Conservation (phyloP, 2,329 filamentous ascomycete genomes). For the Ophiostoma populinum region DNA sequence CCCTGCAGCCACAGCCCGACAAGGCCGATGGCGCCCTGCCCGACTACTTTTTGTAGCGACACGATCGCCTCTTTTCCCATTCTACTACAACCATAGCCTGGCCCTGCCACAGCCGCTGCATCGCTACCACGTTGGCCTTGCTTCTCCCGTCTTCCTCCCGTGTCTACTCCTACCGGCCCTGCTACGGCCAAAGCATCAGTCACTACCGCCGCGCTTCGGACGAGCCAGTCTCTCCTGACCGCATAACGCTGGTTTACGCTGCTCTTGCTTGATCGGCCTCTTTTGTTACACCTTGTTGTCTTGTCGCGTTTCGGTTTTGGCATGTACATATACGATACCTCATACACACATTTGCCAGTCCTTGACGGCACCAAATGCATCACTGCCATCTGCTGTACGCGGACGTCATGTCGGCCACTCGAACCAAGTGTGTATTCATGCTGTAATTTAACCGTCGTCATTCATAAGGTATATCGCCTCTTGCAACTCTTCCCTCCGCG, state of each 20-base stretch:
- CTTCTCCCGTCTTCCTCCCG: too few relatives aligned
- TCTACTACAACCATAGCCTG: too few relatives aligned
- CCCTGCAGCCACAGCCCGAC: slow-evolving; percentile 46
- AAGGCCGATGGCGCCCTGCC: slow-evolving; percentile 50
- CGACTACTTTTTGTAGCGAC: slow-evolving; percentile 52
- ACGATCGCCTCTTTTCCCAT: background rate
- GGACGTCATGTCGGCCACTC: too few relatives aligned
- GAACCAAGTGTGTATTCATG: background rate
- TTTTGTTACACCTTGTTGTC: background rate
- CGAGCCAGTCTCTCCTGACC: too few relatives aligned
- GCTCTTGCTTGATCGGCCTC: too few relatives aligned
- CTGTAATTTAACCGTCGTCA: background rate
- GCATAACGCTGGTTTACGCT: too few relatives aligned
- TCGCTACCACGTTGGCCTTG: too few relatives aligned
- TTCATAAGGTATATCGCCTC: background rate
- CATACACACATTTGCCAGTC: background rate
- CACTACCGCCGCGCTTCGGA: too few relatives aligned
- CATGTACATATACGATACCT: slow-evolving; percentile 2
- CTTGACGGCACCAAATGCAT: background rate
- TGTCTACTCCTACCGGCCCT: too few relatives aligned
- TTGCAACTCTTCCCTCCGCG: background rate
- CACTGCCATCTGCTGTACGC: too few relatives aligned
- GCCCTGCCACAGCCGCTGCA: too few relatives aligned
- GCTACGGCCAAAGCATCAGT: too few relatives aligned
- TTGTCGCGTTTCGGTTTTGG: background rate